These are phyloP conservation scores for Starmerella apicola DNA, from an alignment of 805 yeast species.

Conservation along the genomic window DNA sequence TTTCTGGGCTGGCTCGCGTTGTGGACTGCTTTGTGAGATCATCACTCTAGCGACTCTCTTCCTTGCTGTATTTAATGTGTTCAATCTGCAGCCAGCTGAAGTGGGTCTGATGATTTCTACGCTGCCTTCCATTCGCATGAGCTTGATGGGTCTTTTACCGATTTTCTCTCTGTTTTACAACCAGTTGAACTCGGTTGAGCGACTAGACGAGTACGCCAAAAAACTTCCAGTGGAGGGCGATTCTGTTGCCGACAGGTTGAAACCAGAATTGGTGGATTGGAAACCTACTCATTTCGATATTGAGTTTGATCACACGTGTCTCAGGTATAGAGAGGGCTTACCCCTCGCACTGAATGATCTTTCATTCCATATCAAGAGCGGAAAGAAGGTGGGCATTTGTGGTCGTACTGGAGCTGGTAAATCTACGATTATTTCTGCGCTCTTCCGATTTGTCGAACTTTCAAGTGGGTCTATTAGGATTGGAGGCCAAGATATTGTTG, in stretches of 20 bases:
- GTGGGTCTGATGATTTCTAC: conserved; percentile 57
- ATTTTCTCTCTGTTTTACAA: conserved; percentile 60
- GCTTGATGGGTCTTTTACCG: conserved; percentile 46
- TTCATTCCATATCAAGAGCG: conserved; percentile 36
- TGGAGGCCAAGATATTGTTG: conserved; percentile 54
- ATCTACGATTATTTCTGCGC: conserved; percentile 57
- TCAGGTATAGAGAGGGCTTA: conserved; percentile 50
- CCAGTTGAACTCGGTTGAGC: conserved; percentile 61
- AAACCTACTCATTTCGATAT: conserved; percentile 58
- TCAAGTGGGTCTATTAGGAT: conserved; percentile 40
- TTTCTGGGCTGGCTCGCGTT: conserved; percentile 54
- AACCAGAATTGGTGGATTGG: conserved; percentile 19
- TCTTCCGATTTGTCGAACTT: conserved; percentile 55
- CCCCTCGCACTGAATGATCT: conserved; percentile 54
- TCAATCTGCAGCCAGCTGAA: conserved; percentile 46
- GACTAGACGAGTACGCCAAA: conserved; percentile 51
- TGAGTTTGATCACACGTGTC: conserved; percentile 40
- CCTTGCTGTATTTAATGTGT: conserved; percentile 46
- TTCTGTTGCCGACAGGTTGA: conserved; percentile 44
- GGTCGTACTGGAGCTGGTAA: conserved; percentile 90
- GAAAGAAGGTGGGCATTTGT: conserved; percentile 69
- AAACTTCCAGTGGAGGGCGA: conserved; percentile 40
- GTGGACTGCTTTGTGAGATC: conserved; percentile 42
- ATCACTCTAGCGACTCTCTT: conserved; percentile 43
- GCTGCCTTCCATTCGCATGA: conserved; percentile 39